Evolutionary conservation across 345 rosid genomes (phyloP).

Genomic region (Eucalyptus curtisii): DNA sequence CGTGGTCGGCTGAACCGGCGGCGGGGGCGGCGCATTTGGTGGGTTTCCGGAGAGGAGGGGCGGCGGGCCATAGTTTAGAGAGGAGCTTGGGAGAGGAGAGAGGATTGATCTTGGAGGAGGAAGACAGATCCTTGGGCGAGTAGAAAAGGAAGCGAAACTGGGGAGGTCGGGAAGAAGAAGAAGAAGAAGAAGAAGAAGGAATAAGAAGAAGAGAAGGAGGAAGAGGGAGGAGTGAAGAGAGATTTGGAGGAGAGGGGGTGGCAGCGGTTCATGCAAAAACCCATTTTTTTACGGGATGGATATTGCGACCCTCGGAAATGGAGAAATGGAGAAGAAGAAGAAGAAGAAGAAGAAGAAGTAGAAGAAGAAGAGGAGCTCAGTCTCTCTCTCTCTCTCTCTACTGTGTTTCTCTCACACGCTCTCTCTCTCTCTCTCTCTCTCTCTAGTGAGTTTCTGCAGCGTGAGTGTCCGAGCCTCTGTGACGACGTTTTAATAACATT

Average conservation of each 20-base stretch:
- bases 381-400: background rate
- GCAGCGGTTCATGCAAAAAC: constrained; percentile 7
- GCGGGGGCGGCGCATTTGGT: background rate
- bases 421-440: background rate
- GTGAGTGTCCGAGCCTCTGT: background rate
- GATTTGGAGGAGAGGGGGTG: constrained; percentile 2
- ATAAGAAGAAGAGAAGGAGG: constrained; percentile 8
- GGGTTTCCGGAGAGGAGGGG: background rate
- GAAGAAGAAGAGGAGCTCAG: background rate
- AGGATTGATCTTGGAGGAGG: background rate
- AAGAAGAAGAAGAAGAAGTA: background rate
- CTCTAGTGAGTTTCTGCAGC: background rate
- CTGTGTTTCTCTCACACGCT: background rate
- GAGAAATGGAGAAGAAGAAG: background rate
- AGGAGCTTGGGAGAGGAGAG: background rate
- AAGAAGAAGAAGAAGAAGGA: constrained; percentile 4
- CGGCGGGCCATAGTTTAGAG: background rate
- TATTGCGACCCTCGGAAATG: background rate
- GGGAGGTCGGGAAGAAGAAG: background rate
- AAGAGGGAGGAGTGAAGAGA: background rate
- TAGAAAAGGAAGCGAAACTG: background rate
- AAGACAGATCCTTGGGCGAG: background rate
- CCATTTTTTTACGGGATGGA: background rate
- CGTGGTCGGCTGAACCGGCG: background rate
- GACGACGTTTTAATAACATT: background rate